Conservation (phyloP, 495 filamentous ascomycete genomes). For the Apodospora peruviana region DNA sequence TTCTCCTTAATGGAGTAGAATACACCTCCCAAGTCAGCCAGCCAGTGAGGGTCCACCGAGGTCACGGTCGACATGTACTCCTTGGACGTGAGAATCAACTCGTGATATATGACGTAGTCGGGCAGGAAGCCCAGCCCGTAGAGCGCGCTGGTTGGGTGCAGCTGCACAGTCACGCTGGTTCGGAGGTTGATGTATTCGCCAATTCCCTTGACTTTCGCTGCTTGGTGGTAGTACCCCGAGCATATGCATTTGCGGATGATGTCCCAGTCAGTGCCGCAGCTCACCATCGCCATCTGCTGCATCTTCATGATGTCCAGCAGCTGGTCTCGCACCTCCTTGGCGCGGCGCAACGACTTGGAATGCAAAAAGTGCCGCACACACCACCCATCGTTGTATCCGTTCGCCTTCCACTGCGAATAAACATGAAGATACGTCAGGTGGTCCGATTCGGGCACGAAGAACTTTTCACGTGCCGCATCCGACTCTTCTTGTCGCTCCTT, state of each 20-base stretch:
- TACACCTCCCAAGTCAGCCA: constrained; percentile 96
- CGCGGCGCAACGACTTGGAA: constrained; percentile 81
- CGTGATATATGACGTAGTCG: constrained; percentile 97
- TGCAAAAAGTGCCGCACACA: constrained; percentile 90
- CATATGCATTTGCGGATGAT: constrained; percentile 94
- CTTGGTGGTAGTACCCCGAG: constrained; percentile 96
- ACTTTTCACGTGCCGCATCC: constrained; percentile 94
- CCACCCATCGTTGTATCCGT: constrained; percentile 87
- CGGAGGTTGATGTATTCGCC: constrained; percentile 96
- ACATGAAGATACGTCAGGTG: constrained; percentile 95
- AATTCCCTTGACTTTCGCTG: constrained; percentile 93
- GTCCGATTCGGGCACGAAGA: constrained; percentile 96
- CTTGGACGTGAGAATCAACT: constrained; percentile 92
- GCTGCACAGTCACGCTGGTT: constrained; percentile 85
- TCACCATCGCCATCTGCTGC: constrained; percentile 81
- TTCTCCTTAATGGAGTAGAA: constrained; percentile 99
- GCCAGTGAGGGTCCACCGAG: constrained; percentile 94
- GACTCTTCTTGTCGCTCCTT: constrained; percentile 97
- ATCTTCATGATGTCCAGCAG: constrained; percentile 90
- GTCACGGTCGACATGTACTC: constrained; percentile 99
- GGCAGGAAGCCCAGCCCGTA: constrained; percentile 91
- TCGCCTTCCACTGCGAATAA: constrained; percentile 90
- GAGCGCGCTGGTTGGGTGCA: constrained; percentile 89
- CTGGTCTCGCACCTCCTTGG: constrained; percentile 91
- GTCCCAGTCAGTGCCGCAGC: constrained; percentile 96